Percentiles rank a stretch among this genome's conserved stretches.
phyloP scores from a whole-genome alignment of 371 early-diverging fungal species.

The Mucor plumbeus region DNA sequence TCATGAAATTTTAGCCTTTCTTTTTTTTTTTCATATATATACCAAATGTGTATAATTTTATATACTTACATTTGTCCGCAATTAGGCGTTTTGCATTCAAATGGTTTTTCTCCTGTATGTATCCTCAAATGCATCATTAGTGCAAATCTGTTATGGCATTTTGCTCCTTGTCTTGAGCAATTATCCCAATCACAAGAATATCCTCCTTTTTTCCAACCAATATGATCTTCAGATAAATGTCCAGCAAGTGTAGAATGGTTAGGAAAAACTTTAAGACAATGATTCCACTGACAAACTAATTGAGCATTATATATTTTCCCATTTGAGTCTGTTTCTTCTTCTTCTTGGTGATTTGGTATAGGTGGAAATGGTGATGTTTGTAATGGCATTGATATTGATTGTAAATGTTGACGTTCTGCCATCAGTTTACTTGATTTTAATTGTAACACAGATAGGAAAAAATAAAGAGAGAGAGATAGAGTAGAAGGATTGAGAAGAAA shows the following conservation, averaged over 20 bases:
- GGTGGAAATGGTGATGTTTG: slow-evolving; percentile 6
- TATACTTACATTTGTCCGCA: slow-evolving; percentile 51
- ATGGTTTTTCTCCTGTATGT: slow-evolving; percentile 76
- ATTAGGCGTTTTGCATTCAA: slow-evolving; percentile 52
- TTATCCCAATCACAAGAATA: slow-evolving; percentile 70
- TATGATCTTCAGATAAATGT: slow-evolving; percentile 69
- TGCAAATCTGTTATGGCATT: slow-evolving; percentile 68
- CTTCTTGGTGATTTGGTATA: not conserved
- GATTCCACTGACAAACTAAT: slow-evolving; percentile 57
- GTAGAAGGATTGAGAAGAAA: not conserved
- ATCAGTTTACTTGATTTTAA: not conserved
- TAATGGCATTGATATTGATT: not conserved
- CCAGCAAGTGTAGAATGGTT: slow-evolving; percentile 50
- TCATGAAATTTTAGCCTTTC: not conserved
- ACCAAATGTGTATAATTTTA: not conserved
- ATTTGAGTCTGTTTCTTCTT: not conserved
- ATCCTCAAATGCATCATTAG: slow-evolving; percentile 71
- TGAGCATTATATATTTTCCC: not conserved
- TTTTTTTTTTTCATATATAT: no score
- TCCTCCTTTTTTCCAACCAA: slow-evolving; percentile 68
- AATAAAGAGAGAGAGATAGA: not conserved
- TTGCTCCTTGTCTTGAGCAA: slow-evolving; percentile 63
- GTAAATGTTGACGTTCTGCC: not conserved
- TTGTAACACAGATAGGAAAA: not conserved
- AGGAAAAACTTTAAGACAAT: slow-evolving; percentile 47